Evolutionary conservation across 1,284 basidiomycete species (phyloP), one percentile per base, ranked within the genome.

Genomic region (Fomitopsis betulina): DNA sequence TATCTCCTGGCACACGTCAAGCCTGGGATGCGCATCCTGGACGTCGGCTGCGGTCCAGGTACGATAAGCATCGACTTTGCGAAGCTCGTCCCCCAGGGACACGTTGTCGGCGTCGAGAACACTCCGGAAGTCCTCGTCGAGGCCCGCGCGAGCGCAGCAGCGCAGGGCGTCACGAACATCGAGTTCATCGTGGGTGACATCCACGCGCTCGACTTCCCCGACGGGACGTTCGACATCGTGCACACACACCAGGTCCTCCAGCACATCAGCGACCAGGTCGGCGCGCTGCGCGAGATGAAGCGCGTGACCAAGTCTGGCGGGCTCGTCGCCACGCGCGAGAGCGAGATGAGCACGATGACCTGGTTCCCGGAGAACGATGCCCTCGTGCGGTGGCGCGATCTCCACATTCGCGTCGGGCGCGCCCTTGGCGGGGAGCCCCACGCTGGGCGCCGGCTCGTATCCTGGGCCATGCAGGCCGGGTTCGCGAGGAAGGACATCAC

Each of bases 41-140:
- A 80, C 58, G 63, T 80, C 42, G 78, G 77, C 10, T 80, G 76
- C 56, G 77, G 79, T 0, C 78, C 78, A 0, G 79, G 78, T 0
- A 78, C 75, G 13, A 79, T 79, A 63, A 76, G 75, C 1, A 60
- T 65, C 43, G 76, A 76, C 59, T 65, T 80, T 19, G 77, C 78
- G 5, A 59, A 57, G 0, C 70, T 71, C 58, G 73, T 77, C 30
- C 73, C 76, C 1, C 54, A 74, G 25, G 78, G 78, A 0, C 68
- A 72, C n/a, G 72, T 79, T 54, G 73, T 70, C 12, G 78, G 76
- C 1, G 56, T 80, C 53, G 78, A 80, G 43, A 58, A 65, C 40
- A 64, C 65, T 13, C 40, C 61, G 37, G 65, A 68, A 13, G 65
- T 72, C 30, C 69, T 75, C 49, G 64, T 67, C 13, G 58, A 67